These are phyloP conservation scores for Colletotrichum orchidophilum DNA, from an alignment of 2,329 filamentous ascomycete species.

Conservation along the genomic window DNA sequence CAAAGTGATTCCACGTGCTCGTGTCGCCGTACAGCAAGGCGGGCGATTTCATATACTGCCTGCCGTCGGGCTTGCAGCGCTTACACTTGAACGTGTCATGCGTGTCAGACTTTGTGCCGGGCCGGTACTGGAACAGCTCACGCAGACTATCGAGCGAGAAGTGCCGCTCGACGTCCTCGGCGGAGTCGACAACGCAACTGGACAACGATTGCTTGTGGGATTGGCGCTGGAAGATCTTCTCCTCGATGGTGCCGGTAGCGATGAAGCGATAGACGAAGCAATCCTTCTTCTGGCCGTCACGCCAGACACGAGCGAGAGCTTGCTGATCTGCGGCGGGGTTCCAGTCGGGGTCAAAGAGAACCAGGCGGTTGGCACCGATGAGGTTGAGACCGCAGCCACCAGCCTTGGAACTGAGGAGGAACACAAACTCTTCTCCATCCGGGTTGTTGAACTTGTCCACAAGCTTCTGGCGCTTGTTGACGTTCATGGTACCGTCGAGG, in stretches of 20 bases:
- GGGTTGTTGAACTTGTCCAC: conserved; percentile 99
- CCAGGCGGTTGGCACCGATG: conserved; percentile 91
- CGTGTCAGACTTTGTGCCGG: conserved; percentile 87
- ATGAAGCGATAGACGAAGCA: conserved; percentile 99
- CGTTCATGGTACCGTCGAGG: conserved; percentile 96
- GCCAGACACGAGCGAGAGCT: conserved; percentile 95
- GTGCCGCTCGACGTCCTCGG: conserved; percentile 96
- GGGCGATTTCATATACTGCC: conserved; percentile 87
- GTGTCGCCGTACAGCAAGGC: conserved; percentile 98
- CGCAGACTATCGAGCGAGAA: conserved; percentile 91
- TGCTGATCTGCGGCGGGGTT: conserved; percentile 98
- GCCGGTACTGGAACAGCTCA: conserved; percentile 93
- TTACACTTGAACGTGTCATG: conserved; percentile 99
- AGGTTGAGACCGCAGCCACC: conserved; percentile 96
- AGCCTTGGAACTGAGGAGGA: conserved; percentile 95
- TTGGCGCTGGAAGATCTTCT: conserved; percentile 99
- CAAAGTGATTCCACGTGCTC: conserved; percentile 99
- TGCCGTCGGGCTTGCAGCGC: conserved; percentile 87
- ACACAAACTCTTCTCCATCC: conserved; percentile 88
- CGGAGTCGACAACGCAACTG: conserved; percentile 94
- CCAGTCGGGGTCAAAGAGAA: conserved; percentile 98
- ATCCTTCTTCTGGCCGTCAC: conserved; percentile 98
- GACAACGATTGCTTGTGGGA: conserved; percentile 98
- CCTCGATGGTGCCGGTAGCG: conserved; percentile 95
- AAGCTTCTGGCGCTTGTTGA: conserved; percentile 95